Evolutionary conservation across 169 alveolate species (phyloP).

Genomic region (Miamiensis avidus): DNA sequence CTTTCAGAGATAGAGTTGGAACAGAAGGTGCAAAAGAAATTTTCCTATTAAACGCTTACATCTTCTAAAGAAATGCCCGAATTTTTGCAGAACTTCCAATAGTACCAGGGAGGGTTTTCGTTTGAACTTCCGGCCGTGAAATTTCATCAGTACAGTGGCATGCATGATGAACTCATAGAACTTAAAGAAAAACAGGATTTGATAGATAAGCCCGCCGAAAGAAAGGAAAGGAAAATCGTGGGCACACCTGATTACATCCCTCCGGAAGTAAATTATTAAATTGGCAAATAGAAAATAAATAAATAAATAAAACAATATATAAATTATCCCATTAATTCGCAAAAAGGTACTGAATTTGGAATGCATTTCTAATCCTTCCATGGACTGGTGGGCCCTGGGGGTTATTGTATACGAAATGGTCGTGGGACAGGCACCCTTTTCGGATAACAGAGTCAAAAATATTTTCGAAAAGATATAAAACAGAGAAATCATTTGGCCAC

Average conservation of each 20-base stretch:
- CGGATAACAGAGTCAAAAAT: slow-evolving; percentile 50
- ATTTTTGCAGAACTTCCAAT: too few relatives aligned
- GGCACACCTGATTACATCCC: slow-evolving; percentile 86
- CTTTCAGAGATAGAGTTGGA: slow-evolving; percentile 45
- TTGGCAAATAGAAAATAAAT: too few relatives aligned
- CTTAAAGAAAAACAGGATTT: too few relatives aligned
- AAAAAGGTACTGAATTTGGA: slow-evolving; percentile 44
- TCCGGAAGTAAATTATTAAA: slow-evolving; percentile 83
- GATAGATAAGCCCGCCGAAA: too few relatives aligned
- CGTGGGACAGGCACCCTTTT: slow-evolving; percentile 72
- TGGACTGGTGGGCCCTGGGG: slow-evolving; percentile 82
- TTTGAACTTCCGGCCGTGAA: too few relatives aligned
- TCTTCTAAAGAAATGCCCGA: not conserved
- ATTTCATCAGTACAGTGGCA: too few relatives aligned
- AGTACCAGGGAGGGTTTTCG: too few relatives aligned
- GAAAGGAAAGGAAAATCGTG: slow-evolving; percentile 54
- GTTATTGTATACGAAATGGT: slow-evolving; percentile 66
- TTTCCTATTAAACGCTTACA: not conserved
- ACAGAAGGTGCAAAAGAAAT: slow-evolving; percentile 36
- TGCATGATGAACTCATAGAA: too few relatives aligned
- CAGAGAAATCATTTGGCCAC: slow-evolving; percentile 41
- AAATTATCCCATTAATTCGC: too few relatives aligned
- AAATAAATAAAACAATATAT: too few relatives aligned
- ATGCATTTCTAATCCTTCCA: slow-evolving; percentile 51
- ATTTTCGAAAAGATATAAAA: slow-evolving; percentile 49